Conservation (phyloP, 805 yeast genomes). For the Priceomyces medius region DNA sequence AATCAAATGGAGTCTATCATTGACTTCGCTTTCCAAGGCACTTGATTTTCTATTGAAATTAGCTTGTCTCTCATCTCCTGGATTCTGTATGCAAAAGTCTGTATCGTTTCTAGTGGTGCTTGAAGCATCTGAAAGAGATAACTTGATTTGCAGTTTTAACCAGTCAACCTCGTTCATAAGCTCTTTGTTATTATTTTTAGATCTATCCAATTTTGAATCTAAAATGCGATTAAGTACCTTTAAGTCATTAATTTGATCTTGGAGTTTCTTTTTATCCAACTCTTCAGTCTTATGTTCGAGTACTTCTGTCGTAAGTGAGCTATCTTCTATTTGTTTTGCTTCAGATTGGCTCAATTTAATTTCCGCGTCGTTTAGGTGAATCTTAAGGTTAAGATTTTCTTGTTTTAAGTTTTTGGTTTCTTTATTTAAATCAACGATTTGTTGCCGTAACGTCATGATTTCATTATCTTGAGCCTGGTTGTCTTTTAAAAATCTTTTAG, state of each 20-base stretch:
- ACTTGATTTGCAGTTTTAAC: slow-evolving; percentile 1
- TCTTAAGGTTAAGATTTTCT: slow-evolving; percentile 9
- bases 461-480: slow-evolving; percentile 3
- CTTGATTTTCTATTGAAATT: not conserved
- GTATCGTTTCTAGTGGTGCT: not conserved
- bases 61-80: not conserved
- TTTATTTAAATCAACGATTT: slow-evolving; percentile 11
- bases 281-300: not conserved
- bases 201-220: slow-evolving; percentile 13
- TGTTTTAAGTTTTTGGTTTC: slow-evolving; percentile 10
- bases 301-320: not conserved
- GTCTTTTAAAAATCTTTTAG: slow-evolving; percentile 8
- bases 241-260: slow-evolving; percentile 2
- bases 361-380: slow-evolving; percentile 8
- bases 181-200: slow-evolving; percentile 17
- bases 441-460: slow-evolving; percentile 4
- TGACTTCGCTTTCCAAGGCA: slow-evolving; percentile 11
- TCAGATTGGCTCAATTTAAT: slow-evolving; percentile 5
- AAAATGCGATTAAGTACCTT: slow-evolving; percentile 14
- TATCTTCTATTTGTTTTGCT: slow-evolving; percentile 1
- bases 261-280: not conserved
- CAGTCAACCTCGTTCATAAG: slow-evolving; percentile 17
- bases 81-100: slow-evolving; percentile 2
- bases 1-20: slow-evolving; percentile 14
- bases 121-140: not conserved